Conservation (phyloP, 352 stramenopile genomes). For the Pythium aphanidermatum region DNA sequence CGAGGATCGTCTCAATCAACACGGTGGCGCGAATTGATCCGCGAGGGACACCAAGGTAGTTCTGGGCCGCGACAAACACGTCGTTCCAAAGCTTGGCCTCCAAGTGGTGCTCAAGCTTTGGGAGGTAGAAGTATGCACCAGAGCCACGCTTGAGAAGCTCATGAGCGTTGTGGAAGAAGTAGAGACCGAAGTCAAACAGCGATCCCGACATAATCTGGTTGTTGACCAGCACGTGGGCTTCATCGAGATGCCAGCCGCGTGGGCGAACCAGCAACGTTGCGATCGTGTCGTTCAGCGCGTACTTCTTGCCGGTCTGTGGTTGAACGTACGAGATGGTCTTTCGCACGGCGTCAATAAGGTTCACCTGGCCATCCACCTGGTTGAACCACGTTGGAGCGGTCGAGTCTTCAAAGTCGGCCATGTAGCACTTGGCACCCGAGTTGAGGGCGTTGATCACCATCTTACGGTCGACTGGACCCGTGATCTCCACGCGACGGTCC, state of each 20-base stretch:
- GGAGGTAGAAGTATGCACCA: conserved; percentile 94
- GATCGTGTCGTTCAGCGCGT: conserved; percentile 63
- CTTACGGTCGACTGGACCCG: conserved; percentile 92
- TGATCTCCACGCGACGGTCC: conserved; percentile 95
- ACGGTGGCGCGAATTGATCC: conserved; percentile 92
- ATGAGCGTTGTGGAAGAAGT: conserved; percentile 96
- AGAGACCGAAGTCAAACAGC: conserved; percentile 95
- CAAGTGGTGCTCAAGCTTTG: conserved; percentile 94
- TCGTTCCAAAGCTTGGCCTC: conserved; percentile 97
- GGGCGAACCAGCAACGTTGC: conserved; percentile 91
- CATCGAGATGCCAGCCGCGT: conserved; percentile 93
- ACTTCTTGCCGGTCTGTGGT: conserved; percentile 66
- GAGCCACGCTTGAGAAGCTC: conserved; percentile 76
- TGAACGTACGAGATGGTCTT: conserved; percentile 87
- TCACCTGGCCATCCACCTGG: conserved; percentile 90
- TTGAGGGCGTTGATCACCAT: conserved; percentile 98
- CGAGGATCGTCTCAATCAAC: conserved; percentile 96
- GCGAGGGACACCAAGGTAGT: conserved; percentile 87
- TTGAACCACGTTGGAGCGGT: conserved; percentile 93
- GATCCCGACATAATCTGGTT: conserved; percentile 88
- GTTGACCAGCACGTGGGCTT: conserved; percentile 93
- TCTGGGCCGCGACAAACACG: conserved; percentile 92
- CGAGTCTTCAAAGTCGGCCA: conserved; percentile 96
- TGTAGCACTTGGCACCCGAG: conserved; percentile 92
- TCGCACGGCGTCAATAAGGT: conserved; percentile 90